These are phyloP conservation scores for Murraya paniculata DNA, from an alignment of 345 rosid genomes.

Conservation along the genomic window DNA sequence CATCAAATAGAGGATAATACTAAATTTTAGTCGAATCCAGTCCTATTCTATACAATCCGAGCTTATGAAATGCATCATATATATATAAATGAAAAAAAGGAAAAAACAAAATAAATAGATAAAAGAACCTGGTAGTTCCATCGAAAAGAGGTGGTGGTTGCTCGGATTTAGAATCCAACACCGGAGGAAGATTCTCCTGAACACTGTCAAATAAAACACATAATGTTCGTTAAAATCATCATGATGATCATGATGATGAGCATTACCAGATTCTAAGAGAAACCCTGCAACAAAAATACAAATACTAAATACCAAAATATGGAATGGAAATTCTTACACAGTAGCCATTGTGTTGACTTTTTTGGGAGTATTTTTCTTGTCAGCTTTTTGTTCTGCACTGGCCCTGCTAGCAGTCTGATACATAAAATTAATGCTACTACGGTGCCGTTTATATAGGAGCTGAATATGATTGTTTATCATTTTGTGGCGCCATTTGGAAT, in stretches of 20 bases:
- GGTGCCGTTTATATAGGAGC: not conserved
- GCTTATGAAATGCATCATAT: too few relatives aligned
- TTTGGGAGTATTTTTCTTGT: too few relatives aligned
- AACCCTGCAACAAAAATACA: not conserved
- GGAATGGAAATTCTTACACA: conserved; percentile 23
- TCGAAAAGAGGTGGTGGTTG: conserved; percentile 65
- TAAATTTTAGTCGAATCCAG: too few relatives aligned
- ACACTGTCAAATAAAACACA: conserved; percentile 3
- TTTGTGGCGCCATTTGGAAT: too few relatives aligned
- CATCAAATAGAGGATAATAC: too few relatives aligned
- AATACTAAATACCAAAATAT: too few relatives aligned
- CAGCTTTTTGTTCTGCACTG: too few relatives aligned
- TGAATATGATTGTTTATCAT: too few relatives aligned
- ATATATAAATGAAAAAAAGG: not conserved
- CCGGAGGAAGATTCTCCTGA: conserved; percentile 46
- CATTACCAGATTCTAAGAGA: not conserved
- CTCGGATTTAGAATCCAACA: conserved; percentile 51
- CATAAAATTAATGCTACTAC: not conserved
- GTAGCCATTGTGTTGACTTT: conserved; percentile 25
- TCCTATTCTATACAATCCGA: too few relatives aligned
- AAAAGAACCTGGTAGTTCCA: conserved; percentile 55
- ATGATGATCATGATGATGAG: not conserved
- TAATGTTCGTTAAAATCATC: not conserved
- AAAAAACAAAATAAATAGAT: conserved; percentile 6
- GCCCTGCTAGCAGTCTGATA: too few relatives aligned